Evolutionary conservation across 208 protist genomes (phyloP), one percentile per base, ranked within the genome.

Genomic region (Crithidia brevicula): DNA sequence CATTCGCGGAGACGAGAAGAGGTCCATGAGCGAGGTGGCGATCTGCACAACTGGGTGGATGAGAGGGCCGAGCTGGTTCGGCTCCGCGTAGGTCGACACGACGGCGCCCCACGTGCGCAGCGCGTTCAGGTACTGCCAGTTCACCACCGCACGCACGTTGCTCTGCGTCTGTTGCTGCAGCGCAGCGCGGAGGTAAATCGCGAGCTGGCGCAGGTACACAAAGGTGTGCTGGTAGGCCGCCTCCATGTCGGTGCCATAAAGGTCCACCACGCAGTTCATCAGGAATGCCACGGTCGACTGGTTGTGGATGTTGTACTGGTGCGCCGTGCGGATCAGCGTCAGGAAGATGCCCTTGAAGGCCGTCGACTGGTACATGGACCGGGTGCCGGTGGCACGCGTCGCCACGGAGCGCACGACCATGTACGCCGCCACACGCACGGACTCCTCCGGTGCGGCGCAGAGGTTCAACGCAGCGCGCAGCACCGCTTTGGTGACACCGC

Each of bases 141-240:
- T 99, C 67, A 98, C 98, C 22, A 99, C 97, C 1, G 92, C 95
- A 16, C 86, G 78, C 25, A 97, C 88, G 57, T 96, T 92, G 64
- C 86, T 92, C 85, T 94, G 88, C 38, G 88, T 85, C 77, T 96
- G 89, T 69, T 95, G 88, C 61, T 95, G 87, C 65, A 98, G 67
- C 30, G 97, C 97, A 11, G 94, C 95, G 53, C 98, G 88, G 18
- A 99, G 78, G 76, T 99, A 98, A 70, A 99, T 93, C 46, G 95
- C 98, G 22, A 99, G 86, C 78, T 99, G 98, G 62, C 98, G 95
- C 54, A 99, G 90, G 77, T 98, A 99, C n/a, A 98, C 89, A 80
- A 99, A 99, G 10, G 93, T 93, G 76, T 97, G 94, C 72, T 97
- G 96, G 73, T 98, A 99, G 20, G 94, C 89, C 4, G 85, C 86